These are phyloP conservation scores for Claviceps sp. DNA, from an alignment of 2,329 filamentous ascomycete species.

Conservation along the genomic window DNA sequence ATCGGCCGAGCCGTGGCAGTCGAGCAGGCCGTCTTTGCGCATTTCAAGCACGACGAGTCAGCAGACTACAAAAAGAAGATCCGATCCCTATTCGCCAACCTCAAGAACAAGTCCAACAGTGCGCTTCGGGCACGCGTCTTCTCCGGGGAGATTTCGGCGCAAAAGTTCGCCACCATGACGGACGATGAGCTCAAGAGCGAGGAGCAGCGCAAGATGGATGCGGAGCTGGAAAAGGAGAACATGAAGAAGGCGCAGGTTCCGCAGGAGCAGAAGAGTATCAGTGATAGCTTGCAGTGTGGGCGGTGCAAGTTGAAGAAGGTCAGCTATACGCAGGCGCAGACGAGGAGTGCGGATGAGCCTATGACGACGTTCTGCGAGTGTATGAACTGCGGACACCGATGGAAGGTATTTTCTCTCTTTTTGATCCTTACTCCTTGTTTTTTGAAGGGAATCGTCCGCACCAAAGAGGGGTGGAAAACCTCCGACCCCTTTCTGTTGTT, in stretches of 20 bases:
- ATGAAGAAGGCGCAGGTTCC: conserved; percentile 96
- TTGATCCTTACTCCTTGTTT: neutral
- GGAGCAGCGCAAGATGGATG: conserved; percentile 63
- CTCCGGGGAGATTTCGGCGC: conserved; percentile 55
- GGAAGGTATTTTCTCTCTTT: conserved; percentile 44
- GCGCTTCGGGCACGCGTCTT: conserved; percentile 66
- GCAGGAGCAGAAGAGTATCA: conserved; percentile 81
- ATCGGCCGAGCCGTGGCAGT: conserved; percentile 68
- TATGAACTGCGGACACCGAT: conserved; percentile 54
- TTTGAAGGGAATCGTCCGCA: neutral
- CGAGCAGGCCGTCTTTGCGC: conserved; percentile 61
- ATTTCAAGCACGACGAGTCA: conserved; percentile 52
- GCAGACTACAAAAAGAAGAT: conserved; percentile 77
- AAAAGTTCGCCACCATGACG: conserved; percentile 72
- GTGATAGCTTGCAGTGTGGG: conserved; percentile 73
- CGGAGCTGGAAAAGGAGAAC: conserved; percentile 74
- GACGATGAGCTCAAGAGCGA: conserved; percentile 84
- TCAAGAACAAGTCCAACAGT: conserved; percentile 83
- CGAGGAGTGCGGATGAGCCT: conserved; percentile 86
- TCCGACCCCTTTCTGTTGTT: neutral
- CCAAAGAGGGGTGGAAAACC: too few species aligned
- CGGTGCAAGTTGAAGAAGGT: conserved; percentile 91
- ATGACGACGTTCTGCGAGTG: conserved; percentile 68
- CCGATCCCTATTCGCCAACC: conserved; percentile 82
- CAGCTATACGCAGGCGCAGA: conserved; percentile 93